Evolutionary conservation across 2,329 filamentous ascomycete genomes (phyloP).

Genomic region (Phoma sp.): DNA sequence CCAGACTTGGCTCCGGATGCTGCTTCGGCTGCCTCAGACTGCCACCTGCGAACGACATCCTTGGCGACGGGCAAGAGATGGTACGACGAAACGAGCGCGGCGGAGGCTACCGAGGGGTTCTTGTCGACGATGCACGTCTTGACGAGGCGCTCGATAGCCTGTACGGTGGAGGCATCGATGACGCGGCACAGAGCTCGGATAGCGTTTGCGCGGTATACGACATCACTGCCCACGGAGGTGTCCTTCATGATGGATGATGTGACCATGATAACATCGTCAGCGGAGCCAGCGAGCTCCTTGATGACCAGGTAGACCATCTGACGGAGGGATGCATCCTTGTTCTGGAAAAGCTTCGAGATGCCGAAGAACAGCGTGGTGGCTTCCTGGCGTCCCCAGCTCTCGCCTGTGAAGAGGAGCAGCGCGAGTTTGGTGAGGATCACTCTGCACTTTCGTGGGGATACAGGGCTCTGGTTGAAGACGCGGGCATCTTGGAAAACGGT

Average conservation of each 20-base stretch:
- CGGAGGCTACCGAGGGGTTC: constrained; percentile 95
- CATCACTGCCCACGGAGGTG: constrained; percentile 91
- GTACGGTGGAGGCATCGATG: constrained; percentile 92
- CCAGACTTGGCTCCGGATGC: constrained; percentile 89
- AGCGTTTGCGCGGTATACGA: constrained; percentile 83
- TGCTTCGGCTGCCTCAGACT: constrained; percentile 97
- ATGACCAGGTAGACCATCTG: constrained; percentile 99
- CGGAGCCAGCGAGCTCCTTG: constrained; percentile 94
- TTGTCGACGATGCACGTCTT: constrained; percentile 99
- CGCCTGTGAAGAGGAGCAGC: constrained; percentile 93
- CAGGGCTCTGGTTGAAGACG: constrained; percentile 96
- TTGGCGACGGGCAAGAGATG: constrained; percentile 95
- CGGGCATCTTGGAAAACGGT: constrained; percentile 99
- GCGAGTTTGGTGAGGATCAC: constrained; percentile 93
- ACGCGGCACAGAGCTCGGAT: constrained; percentile 95
- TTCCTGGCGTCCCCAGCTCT: constrained; percentile 96
- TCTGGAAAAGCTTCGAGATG: constrained; percentile 97
- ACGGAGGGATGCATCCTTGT: constrained; percentile 95
- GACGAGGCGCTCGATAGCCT: constrained; percentile 97
- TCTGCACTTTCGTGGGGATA: constrained; percentile 96
- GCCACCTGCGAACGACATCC: constrained; percentile 96
- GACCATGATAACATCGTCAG: constrained; percentile 99
- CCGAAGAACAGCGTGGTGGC: constrained; percentile 98
- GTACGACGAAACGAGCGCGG: constrained; percentile 94
- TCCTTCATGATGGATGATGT: constrained; percentile 99